Conservation (phyloP, 2,329 filamentous ascomycete genomes). For the Bipolaris zeicola region DNA sequence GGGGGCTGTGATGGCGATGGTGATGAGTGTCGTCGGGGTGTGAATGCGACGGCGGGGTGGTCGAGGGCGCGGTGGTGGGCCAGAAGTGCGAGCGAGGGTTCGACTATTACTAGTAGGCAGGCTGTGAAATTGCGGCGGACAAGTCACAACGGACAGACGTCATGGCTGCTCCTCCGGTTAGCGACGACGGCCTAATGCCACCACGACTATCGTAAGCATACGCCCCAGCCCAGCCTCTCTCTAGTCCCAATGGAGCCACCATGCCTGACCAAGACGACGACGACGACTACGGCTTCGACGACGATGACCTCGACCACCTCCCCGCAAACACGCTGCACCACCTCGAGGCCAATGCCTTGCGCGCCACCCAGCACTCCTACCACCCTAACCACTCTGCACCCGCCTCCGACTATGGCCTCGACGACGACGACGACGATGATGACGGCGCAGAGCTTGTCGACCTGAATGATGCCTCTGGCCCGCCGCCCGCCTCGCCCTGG, state of each 20-base stretch:
- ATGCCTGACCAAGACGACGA: constrained; percentile 51
- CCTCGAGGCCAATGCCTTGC: constrained; percentile 53
- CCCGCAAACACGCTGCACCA: constrained; percentile 53
- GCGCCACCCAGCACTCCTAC: constrained; percentile 40
- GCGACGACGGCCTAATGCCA: neutral
- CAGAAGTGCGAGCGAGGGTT: neutral
- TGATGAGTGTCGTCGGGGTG: neutral
- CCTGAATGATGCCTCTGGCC: constrained; percentile 45
- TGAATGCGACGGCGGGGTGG: constrained; percentile 11
- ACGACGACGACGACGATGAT: constrained; percentile 55
- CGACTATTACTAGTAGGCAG: constrained; percentile 7
- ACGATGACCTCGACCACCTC: constrained; percentile 54
- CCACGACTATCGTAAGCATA: too few species aligned
- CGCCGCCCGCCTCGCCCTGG: constrained; percentile 1
- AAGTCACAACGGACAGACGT: constrained; percentile 21
- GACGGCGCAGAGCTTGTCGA: constrained; percentile 47
- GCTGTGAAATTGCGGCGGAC: constrained; percentile 15
- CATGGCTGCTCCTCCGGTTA: constrained; percentile 11
- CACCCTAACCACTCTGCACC: constrained; percentile 1
- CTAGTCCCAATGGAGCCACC: constrained; percentile 22
- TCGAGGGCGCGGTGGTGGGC: constrained; percentile 5
- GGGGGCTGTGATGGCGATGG: neutral
- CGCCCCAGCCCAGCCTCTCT: constrained; percentile 1
- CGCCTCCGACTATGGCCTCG: constrained; percentile 51
- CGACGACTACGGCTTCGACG: constrained; percentile 54